These are phyloP conservation scores for Acephala macrosclerotiorum DNA, from an alignment of 2,329 filamentous ascomycete species.

Conservation along the genomic window DNA sequence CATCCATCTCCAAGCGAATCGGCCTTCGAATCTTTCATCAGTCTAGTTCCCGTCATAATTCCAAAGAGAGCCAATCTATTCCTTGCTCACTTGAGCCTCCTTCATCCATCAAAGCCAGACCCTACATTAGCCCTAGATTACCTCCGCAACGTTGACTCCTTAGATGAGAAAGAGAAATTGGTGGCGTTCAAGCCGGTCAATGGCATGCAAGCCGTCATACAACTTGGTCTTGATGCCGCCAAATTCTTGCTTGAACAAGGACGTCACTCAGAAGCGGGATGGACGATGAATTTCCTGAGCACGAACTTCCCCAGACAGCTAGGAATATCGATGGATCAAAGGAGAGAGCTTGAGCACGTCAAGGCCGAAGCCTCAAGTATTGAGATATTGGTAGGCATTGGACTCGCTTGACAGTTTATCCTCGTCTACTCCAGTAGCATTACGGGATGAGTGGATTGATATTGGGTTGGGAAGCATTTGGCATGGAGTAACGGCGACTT, in stretches of 20 bases:
- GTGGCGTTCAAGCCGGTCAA: neutral
- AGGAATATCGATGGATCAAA: slow-evolving; percentile 25
- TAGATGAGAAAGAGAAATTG: neutral
- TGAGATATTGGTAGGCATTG: slow-evolving; percentile 25
- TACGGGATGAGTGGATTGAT: neutral
- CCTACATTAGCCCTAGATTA: slow-evolving; percentile 33
- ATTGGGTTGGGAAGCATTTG: neutral
- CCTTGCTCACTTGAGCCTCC: slow-evolving; percentile 32
- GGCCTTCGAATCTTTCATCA: slow-evolving; percentile 36
- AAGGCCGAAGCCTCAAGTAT: slow-evolving; percentile 39
- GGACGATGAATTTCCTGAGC: slow-evolving; percentile 40
- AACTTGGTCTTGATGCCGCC: slow-evolving; percentile 37
- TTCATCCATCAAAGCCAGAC: slow-evolving; percentile 39
- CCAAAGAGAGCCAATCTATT: slow-evolving; percentile 10
- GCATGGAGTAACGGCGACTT: neutral
- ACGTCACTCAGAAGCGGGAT: slow-evolving; percentile 34
- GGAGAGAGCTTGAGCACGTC: slow-evolving; percentile 27
- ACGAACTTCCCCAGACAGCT: slow-evolving; percentile 34
- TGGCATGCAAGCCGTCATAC: slow-evolving; percentile 18
- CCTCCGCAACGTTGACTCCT: slow-evolving; percentile 21
- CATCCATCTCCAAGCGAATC: slow-evolving; percentile 22
- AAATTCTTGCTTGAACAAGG: slow-evolving; percentile 36
- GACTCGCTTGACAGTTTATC: slow-evolving; percentile 55
- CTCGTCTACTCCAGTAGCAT: too few species aligned
- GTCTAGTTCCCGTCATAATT: slow-evolving; percentile 25